phyloP scores from a whole-genome alignment of 73 alveolate genomes.

The Breviolum minutum region DNA sequence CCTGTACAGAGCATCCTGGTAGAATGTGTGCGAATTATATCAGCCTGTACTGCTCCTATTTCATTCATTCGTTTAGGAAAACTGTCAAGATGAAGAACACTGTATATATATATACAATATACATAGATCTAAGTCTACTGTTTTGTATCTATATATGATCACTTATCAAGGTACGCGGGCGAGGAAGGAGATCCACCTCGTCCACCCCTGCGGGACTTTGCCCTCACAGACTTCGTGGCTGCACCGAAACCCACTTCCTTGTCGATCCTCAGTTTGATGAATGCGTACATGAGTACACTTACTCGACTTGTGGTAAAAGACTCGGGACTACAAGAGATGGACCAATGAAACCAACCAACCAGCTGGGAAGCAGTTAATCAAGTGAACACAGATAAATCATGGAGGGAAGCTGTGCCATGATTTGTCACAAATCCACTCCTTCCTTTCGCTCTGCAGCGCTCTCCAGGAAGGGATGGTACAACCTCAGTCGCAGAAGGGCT shows the following conservation, averaged over 20 bases:
- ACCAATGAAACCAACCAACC: no score
- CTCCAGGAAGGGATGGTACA: constrained; percentile 35
- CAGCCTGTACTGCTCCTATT: not conserved
- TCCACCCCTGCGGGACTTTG: constrained; percentile 65
- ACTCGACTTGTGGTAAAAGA: not conserved
- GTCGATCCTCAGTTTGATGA: not conserved
- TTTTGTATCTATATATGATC: no score
- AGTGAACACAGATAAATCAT: no score
- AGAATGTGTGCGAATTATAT: not conserved
- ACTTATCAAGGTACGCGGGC: constrained; percentile 45
- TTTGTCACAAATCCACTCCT: no score
- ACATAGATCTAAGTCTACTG: no score
- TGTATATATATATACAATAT: no score
- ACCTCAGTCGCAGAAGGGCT: constrained; percentile 78
- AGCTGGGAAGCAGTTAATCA: no score
- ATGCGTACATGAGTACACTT: not conserved
- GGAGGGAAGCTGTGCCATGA: no score
- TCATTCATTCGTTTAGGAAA: not conserved
- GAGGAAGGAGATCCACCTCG: constrained; percentile 49
- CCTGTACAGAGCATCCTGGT: not conserved
- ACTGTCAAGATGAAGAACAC: not conserved
- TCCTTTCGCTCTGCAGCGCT: no score
- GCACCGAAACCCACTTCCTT: constrained; percentile 55
- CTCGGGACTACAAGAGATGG: no score
- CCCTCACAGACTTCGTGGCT: constrained; percentile 62